These are phyloP conservation scores for Juglanconis sp. DNA, from an alignment of 2,329 filamentous ascomycete genomes.

Conservation along the genomic window DNA sequence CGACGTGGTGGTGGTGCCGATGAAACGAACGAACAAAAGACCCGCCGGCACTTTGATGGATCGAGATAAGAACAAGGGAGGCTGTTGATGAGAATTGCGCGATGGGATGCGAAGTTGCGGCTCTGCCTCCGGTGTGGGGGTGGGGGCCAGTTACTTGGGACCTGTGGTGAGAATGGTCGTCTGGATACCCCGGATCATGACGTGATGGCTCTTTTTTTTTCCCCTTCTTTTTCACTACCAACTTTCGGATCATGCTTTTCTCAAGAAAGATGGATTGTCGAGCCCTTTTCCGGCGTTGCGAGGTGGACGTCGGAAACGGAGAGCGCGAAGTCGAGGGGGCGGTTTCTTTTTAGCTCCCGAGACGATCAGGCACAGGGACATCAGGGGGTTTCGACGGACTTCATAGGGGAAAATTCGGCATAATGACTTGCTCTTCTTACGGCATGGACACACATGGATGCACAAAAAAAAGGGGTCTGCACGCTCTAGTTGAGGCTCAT, in stretches of 20 bases:
- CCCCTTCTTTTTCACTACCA: constrained; percentile 3
- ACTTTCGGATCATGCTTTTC: background rate
- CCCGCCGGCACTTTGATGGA: constrained; percentile 11
- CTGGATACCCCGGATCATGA: constrained; percentile 21
- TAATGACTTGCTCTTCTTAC: constrained; percentile 13
- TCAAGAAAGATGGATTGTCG: background rate
- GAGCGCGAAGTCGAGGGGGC: constrained; percentile 1
- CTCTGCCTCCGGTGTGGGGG: constrained; percentile 7
- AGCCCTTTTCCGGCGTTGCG: constrained; percentile 1
- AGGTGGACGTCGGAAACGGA: constrained; percentile 2
- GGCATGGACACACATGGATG: constrained; percentile 15
- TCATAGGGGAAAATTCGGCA: constrained; percentile 14
- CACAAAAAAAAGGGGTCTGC: constrained; percentile 11
- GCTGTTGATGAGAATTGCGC: constrained; percentile 17
- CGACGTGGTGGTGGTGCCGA: constrained; percentile 11
- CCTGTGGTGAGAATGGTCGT: constrained; percentile 21
- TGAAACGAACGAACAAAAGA: constrained; percentile 8
- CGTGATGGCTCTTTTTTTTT: constrained; percentile 17
- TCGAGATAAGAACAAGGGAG: constrained; percentile 9
- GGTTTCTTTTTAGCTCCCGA: background rate
- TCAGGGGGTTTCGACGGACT: constrained; percentile 13
- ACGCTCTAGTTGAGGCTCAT: constrained; percentile 10
- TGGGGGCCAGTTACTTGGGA: constrained; percentile 19
- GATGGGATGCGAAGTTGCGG: constrained; percentile 21
- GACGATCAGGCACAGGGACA: constrained; percentile 5